These are phyloP conservation scores for Anisodus acutangulus DNA, from an alignment of 257 asterid species.

Conservation along the genomic window DNA sequence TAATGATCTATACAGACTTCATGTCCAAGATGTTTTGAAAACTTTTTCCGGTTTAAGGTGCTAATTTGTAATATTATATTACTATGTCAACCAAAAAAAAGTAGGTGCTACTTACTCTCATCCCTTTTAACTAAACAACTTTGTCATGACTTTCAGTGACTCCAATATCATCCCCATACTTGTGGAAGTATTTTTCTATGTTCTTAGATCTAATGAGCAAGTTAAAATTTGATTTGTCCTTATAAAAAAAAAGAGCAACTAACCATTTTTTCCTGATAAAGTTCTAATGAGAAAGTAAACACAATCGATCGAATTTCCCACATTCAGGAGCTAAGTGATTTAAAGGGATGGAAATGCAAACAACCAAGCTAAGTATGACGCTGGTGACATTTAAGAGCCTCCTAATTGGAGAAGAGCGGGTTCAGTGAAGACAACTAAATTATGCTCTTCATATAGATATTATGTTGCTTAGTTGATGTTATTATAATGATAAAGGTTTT, in stretches of 20 bases:
- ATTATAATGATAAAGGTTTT: no score
- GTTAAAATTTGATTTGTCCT: neutral
- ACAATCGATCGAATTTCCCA: neutral
- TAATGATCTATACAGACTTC: neutral
- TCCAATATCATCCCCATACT: neutral
- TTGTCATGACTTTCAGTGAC: neutral
- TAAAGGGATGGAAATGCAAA: neutral
- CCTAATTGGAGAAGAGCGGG: neutral
- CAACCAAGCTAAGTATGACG: neutral
- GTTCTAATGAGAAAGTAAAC: neutral
- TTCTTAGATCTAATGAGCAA: neutral
- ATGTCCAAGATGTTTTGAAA: neutral
- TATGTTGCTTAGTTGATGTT: no score
- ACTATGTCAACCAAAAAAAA: neutral
- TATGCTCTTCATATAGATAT: neutral
- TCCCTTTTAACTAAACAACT: neutral
- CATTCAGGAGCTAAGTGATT: neutral
- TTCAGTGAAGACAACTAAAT: neutral
- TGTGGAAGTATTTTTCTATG: neutral
- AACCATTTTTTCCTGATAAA: neutral
- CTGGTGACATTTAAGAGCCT: slow-evolving; percentile 16
- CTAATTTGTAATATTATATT: neutral
- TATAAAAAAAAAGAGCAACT: neutral
- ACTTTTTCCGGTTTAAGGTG: neutral
- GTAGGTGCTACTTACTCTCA: slow-evolving; percentile 6